These are phyloP conservation scores for Daldinia sp. DNA, from an alignment of 2,329 filamentous ascomycete species.

Conservation along the genomic window DNA sequence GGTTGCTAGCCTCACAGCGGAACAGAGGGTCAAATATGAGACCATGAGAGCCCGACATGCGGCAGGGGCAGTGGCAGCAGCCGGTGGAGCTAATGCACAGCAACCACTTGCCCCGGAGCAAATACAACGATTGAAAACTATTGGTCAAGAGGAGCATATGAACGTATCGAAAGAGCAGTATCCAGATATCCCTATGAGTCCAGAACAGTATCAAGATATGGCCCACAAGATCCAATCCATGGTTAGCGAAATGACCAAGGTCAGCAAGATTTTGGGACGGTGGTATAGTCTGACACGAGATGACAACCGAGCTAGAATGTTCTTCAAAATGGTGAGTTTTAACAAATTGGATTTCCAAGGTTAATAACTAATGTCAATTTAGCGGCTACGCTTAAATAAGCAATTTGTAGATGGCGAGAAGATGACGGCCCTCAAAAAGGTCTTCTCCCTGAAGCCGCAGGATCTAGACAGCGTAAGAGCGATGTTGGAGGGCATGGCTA, in stretches of 20 bases:
- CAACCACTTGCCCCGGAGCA: conserved; percentile 49
- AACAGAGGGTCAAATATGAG: conserved; percentile 57
- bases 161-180: conserved; percentile 52
- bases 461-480: conserved; percentile 60
- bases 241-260: conserved; percentile 53
- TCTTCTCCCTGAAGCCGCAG: conserved; percentile 59
- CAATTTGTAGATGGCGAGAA: conserved; percentile 62
- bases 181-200: conserved; percentile 57
- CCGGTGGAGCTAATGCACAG: neutral
- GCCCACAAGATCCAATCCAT: conserved; percentile 54
- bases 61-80: neutral
- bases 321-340: conserved; percentile 61
- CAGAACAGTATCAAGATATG: conserved; percentile 55
- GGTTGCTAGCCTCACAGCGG: conserved; percentile 53
- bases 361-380: conserved; percentile 46
- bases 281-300: conserved; percentile 61
- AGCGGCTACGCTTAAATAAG: conserved; percentile 62
- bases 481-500: conserved; percentile 61
- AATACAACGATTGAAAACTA: conserved; percentile 44
- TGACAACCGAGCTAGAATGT: conserved; percentile 59
- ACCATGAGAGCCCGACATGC: conserved; percentile 45
- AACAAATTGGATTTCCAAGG: neutral
- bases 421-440: conserved; percentile 55
- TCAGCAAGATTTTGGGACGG: conserved; percentile 54
- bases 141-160: conserved; percentile 48